Evolutionary conservation across 768 basidiomycete species (phyloP), one percentile per base, ranked within the genome.

Genomic region (Gloeostereum incarnatum): DNA sequence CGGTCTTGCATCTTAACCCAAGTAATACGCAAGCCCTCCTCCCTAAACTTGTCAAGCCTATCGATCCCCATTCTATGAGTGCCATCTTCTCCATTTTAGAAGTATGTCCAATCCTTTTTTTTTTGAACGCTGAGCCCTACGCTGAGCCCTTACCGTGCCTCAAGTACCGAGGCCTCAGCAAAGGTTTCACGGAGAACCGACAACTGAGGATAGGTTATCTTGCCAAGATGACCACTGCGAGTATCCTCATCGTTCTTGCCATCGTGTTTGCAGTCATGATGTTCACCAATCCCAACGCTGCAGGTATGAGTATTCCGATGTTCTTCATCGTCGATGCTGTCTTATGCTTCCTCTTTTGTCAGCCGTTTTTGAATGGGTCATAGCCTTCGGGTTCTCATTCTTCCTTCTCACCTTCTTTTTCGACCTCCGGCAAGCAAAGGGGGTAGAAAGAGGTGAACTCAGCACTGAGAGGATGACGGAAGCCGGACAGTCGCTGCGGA

Each of bases 341-440:
- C 13, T 13, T 44, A 26, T 9, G 17, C 13, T 27, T 31, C 22
- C 35, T 5, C 40, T 75, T 81, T 68, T 14, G 55, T 86, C 39
- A n/a, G n/a, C n/a, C n/a, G n/a, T n/a, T n/a, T n/a, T 88, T 5
- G 86, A 89, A 55, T 89, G 85, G 85, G 50, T 56, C 0, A 82
- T 89, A 33, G 69, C 71, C 3, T 78, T 87, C 39, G 74, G 81
- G 6, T 86, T 77, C 54, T 78, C 78, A 4, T 68, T 83, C 46
- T 88, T 82, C 55, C 59, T 86, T 27, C 61, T 84, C 41, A 80
- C 82, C 0, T 88, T 83, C 59, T 74, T 55, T 45, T 81, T 71
- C 53, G 86, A 89, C 54, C 65, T 85, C n/a, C 63, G 74, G 35
- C 65, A 71, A 53, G 66, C 75, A 3, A 76, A 71, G 47, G 75